Evolutionary conservation across 371 early-diverging fungal species (phyloP), one percentile per base, ranked within the genome.

Genomic region (Amoeboradix gromovi): DNA sequence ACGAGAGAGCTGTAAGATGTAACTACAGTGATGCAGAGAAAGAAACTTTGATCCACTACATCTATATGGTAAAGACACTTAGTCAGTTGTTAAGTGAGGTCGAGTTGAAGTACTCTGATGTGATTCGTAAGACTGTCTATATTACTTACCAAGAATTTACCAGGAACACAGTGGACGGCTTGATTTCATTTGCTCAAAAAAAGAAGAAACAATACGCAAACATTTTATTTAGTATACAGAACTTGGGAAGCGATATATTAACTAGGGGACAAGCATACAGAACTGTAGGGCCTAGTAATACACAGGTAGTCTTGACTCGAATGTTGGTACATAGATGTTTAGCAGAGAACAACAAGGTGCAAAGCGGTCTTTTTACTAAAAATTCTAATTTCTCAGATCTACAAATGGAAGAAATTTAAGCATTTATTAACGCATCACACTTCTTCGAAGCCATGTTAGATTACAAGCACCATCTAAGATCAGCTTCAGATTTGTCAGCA

Each of bases 21-120:
- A 81, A 80, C 69, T 78, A 76, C 72, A 66, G 66, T 28, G 66
- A 29, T 1, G 72, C 74, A n/a, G 80, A 80, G 28, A 75, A 74
- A 69, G 27, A 66, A 17, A 74, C 75, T 1, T 66, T 81, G 2
- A 70, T 79, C 0, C 66, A 78, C 75, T 72, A 69, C 69, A 75
- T 78, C 28, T 68, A 73, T 32, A 77, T 79, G 76, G 75, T 78
- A 72, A 79, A 79, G 69, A 32, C 68, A 30, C 70, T 77, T 22
- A 29, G 72, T 16, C 27, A 65, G 1, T 28, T 68, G 30, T 68
- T 68, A 30, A 30, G 16, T 16, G 29, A 68, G 17, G 28, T n/a
- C 29, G 29, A 2, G 17, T 29, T 29, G 0, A 22, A 29, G 0
- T 17, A 29, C 5, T n/a, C 28, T 16, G 2, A 68, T 27, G 29